Base-by-base conservation (phyloP, 2,329 filamentous ascomycete genomes). In the Bipolaris zeicola region DNA sequence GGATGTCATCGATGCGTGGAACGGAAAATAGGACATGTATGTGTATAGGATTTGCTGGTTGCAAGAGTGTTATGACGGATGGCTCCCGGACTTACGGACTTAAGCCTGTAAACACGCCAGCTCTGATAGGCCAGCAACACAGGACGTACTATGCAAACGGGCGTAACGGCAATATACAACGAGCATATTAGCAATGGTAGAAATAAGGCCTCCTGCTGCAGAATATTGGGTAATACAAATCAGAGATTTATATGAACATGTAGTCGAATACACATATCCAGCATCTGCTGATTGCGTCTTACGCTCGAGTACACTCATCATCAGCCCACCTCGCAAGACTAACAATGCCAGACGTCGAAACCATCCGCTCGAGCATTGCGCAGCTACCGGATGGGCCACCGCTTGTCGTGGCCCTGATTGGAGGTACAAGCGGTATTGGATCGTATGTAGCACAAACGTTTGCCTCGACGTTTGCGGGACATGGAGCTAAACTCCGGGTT, bases 401-500 rank as follows among this genome's bases (percentile, higher is more conserved):
- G 3, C 59, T 69, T 11, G 66, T 70, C 13, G 43, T 68, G 28
- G 64, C 57, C 3, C 45, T 70, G 16, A 45, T 60, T 5, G 67
- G 66, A 22, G 68, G 56, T 31, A 71, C 67, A 2, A 64, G 62
- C 22, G 68, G 68, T 1, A 69, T 71, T n/a, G 68, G 67, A 3
- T 66, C 65, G 1, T 70, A 71, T 37, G 52, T 64, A 2, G 66
- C 63, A 14, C 61, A 50, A 42, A 52, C 59, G 2, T 57, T 68
- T 33, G 66, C 67, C 1, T 49, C 18, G 0, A 62, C 58, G 3
- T 71, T 63, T 41, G 51, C 63, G 6, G 36, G 54, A 1, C 54
- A 66, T 28, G 67, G 63, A 6, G 39, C 51, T 36, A 71, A 65
- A 20, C 64, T 78, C 6, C 70, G 72, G 34, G 72, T 79, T 26